phyloP scores from a whole-genome alignment of 2,329 filamentous ascomycete genomes.

The Aspergillus ochraceoroseus region DNA sequence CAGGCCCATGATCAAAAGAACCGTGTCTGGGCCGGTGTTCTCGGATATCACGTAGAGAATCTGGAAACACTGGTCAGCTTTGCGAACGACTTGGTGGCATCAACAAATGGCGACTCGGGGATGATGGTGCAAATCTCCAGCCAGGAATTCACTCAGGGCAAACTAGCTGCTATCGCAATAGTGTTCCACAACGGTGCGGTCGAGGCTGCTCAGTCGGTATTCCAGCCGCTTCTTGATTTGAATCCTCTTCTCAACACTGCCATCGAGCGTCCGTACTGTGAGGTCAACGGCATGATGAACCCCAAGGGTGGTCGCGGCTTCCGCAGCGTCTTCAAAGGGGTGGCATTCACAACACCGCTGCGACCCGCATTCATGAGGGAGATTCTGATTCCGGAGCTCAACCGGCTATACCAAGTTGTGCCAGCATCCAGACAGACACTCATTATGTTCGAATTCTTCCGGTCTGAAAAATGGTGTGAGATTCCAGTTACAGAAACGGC shows the following conservation, averaged over 20 bases:
- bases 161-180: constrained; percentile 3
- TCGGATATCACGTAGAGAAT: constrained; percentile 22
- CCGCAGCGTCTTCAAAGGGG: constrained; percentile 7
- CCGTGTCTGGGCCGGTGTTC: constrained; percentile 33
- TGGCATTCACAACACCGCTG: constrained; percentile 9
- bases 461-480: constrained; percentile 9
- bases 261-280: constrained; percentile 10
- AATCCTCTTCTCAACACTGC: constrained; percentile 3
- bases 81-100: constrained; percentile 10
- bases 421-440: constrained; percentile 5
- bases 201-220: constrained; percentile 4
- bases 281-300: constrained; percentile 12
- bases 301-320: background rate
- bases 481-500: constrained; percentile 12
- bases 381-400: background rate
- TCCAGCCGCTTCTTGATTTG: constrained; percentile 9
- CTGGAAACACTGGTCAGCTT: constrained; percentile 23
- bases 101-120: constrained; percentile 10
- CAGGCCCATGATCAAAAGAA: constrained; percentile 33
- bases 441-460: constrained; percentile 16
- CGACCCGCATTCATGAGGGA: constrained; percentile 3
- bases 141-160: background rate
- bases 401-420: background rate
- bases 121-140: constrained; percentile 11
- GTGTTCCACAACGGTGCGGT: constrained; percentile 16